Base-by-base conservation (phyloP, 768 basidiomycete species). In the Fomitopsis pulvina region DNA sequence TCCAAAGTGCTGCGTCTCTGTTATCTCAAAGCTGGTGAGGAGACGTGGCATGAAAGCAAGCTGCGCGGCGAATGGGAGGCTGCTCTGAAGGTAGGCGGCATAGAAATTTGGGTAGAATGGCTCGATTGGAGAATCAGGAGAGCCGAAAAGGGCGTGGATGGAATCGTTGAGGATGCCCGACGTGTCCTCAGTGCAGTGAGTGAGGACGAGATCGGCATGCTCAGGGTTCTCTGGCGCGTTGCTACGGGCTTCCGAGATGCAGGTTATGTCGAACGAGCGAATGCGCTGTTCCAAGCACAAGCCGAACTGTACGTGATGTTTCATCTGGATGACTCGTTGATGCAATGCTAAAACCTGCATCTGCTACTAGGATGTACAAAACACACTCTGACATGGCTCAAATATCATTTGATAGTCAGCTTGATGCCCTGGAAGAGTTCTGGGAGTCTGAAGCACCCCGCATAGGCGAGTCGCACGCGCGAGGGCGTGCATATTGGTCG, bases 361-460 rank as follows among this genome's bases (percentile, higher is more conserved):
- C 16, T 6, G 24, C 25, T 45, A 43, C 22, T 58, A 91, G 90
- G 41, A 72, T 74, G 4, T 89, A 85, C 54, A 69, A 77, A 52
- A 48, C 71, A 21, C 87, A 87, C 0, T 63, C 70, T 22, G 58
- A 60, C n/a, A 59, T 85, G 1, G 57, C 59, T 32, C 64, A 62
- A 39, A 54, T 68, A 41, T 65, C 83, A 24, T 68, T 82, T 28
- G 67, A 74, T 20, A 60, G 55, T 3, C 77, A 75, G 45, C 66
- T 91, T 2, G 72, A 78, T 48, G 68, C 73, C 14, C 71, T 92
- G 3, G 88, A 90, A 66, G 79, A 81, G 45, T 92, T 87, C 61
- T 92, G 90, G 90, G 90, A 92, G 45, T 79, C 84, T 3, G 90
- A 91, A 64, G 69, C 67, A 9, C 81, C 81, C n/a, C 81, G 89